Evolutionary conservation across 495 filamentous ascomycete genomes (phyloP).

Genomic region (Cercophora sp.): DNA sequence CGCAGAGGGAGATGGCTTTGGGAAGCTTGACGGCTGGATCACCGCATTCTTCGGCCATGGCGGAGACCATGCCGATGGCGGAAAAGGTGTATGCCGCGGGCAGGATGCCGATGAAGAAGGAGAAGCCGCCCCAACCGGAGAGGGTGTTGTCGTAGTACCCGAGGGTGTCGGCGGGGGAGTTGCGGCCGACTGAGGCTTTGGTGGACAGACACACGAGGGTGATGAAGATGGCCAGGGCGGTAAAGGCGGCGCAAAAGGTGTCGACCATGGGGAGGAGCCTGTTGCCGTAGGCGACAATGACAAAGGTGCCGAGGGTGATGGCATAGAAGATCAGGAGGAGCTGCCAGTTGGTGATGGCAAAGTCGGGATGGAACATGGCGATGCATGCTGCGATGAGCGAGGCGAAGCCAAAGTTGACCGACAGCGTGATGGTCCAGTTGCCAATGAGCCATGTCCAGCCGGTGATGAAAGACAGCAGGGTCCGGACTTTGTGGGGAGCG

Average conservation of each 20-base stretch:
- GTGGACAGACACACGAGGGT: constrained; percentile 54
- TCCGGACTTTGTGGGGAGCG: constrained; percentile 47
- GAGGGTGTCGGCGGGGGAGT: constrained; percentile 34
- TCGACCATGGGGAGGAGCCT: constrained; percentile 55
- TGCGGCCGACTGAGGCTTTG: constrained; percentile 49
- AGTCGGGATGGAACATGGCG: constrained; percentile 48
- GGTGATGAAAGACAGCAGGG: constrained; percentile 59
- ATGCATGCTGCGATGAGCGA: constrained; percentile 55
- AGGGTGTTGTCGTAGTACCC: constrained; percentile 49
- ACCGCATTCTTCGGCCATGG: constrained; percentile 54
- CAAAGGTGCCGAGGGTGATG: constrained; percentile 53
- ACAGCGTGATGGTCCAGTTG: constrained; percentile 61
- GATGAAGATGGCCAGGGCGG: constrained; percentile 51
- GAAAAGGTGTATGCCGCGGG: constrained; percentile 54
- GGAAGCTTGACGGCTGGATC: constrained; percentile 56
- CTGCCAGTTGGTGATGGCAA: constrained; percentile 48
- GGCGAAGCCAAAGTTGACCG: constrained; percentile 60
- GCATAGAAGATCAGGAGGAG: constrained; percentile 60
- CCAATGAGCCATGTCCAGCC: constrained; percentile 61
- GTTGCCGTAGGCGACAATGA: constrained; percentile 56
- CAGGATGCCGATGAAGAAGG: constrained; percentile 54
- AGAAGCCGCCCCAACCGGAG: constrained; percentile 51
- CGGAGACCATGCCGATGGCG: constrained; percentile 58
- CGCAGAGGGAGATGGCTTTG: constrained; percentile 55
- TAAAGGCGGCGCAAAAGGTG: constrained; percentile 56